These are phyloP conservation scores for Penicillium dipodomyicola DNA, from an alignment of 495 filamentous ascomycete genomes.

Conservation along the genomic window DNA sequence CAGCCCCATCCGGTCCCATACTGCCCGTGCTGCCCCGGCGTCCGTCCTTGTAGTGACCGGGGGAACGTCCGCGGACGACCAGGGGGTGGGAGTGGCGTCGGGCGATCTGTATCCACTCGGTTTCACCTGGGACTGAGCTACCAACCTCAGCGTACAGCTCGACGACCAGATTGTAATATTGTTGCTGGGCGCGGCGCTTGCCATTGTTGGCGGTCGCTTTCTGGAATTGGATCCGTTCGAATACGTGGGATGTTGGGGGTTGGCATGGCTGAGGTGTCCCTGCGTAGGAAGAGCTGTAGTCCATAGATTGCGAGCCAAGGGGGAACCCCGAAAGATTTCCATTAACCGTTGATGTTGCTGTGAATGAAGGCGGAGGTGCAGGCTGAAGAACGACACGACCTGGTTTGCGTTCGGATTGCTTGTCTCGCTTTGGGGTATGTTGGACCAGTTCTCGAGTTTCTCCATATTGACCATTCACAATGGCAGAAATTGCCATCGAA, in stretches of 20 bases:
- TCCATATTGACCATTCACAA: constrained; percentile 72
- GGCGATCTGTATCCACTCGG: constrained; percentile 72
- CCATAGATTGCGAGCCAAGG: constrained; percentile 37
- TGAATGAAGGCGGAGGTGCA: constrained; percentile 52
- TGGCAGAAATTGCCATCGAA: constrained; percentile 81
- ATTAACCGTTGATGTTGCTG: constrained; percentile 25
- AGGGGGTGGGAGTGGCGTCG: constrained; percentile 76
- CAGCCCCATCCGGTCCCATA: constrained; percentile 66
- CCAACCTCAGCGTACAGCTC: constrained; percentile 81
- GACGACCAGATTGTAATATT: constrained; percentile 89
- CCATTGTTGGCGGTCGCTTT: constrained; percentile 96
- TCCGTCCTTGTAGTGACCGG: constrained; percentile 89
- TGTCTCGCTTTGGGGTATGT: constrained; percentile 93
- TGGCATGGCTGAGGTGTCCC: constrained; percentile 35
- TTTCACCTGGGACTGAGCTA: constrained; percentile 33
- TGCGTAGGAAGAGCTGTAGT: constrained; percentile 41
- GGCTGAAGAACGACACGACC: constrained; percentile 67
- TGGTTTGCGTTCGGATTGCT: constrained; percentile 80
- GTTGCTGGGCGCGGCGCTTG: constrained; percentile 85
- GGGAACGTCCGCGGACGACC: constrained; percentile 90
- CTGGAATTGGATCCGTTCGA: constrained; percentile 96
- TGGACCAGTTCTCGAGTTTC: constrained; percentile 87
- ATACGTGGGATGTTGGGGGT: constrained; percentile 57
- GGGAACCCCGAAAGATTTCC: constrained; percentile 31
- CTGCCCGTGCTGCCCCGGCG: constrained; percentile 68